Evolutionary conservation across 495 filamentous ascomycete genomes (phyloP).

Genomic region (Penicillium flavigenum): DNA sequence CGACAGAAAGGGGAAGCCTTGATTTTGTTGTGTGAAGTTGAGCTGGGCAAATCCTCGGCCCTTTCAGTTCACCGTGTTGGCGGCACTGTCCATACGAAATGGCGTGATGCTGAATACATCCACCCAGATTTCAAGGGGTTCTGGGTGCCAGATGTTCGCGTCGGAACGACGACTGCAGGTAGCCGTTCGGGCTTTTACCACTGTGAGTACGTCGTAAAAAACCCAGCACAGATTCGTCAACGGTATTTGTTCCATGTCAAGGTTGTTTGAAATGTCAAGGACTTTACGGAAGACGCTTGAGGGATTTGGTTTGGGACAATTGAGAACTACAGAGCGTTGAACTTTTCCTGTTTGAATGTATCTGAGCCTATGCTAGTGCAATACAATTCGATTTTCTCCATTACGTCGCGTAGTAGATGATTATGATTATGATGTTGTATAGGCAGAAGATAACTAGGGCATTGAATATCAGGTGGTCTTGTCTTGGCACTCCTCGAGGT

Average conservation of each 20-base stretch:
- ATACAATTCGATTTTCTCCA: not conserved
- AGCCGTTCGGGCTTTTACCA: not conserved
- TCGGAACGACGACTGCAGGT: not conserved
- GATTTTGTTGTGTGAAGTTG: conserved; percentile 25
- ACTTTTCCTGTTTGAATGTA: not conserved
- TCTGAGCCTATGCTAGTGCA: not conserved
- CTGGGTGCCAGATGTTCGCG: conserved; percentile 12
- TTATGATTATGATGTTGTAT: not conserved
- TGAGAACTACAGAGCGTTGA: not conserved
- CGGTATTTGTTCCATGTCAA: conserved; percentile 67
- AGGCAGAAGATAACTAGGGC: not conserved
- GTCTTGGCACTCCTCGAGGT: not conserved
- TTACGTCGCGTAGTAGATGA: not conserved
- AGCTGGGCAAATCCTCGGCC: not conserved
- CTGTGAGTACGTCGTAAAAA: conserved; percentile 64
- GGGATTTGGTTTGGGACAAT: conserved; percentile 1
- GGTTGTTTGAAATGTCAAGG: conserved; percentile 1
- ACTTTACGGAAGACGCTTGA: not conserved
- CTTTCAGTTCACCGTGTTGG: not conserved
- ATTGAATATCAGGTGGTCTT: not conserved
- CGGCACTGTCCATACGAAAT: not conserved
- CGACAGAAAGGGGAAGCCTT: not conserved
- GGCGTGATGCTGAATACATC: conserved; percentile 14
- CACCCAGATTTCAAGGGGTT: conserved; percentile 16
- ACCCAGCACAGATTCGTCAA: conserved; percentile 67